Evolutionary conservation across 352 stramenopile species (phyloP), one percentile per base, ranked within the genome.

Genomic region (Vaucheria bursata): DNA sequence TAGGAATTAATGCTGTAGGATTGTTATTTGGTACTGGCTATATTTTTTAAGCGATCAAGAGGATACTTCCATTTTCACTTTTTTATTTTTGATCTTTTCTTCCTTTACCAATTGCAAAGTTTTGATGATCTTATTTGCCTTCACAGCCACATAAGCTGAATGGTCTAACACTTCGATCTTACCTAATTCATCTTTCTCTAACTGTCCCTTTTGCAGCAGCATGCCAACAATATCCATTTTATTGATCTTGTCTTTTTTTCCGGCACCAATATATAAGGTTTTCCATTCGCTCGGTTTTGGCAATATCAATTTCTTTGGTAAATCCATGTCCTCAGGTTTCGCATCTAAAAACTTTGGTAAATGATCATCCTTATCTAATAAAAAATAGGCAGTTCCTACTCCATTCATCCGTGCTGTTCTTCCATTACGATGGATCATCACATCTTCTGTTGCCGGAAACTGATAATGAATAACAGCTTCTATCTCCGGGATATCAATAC

Each of bases 31-130:
- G n/a, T n/a, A n/a, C n/a, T n/a, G n/a, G n/a, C n/a, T n/a, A n/a
- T n/a, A n/a, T n/a, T n/a, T n/a, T n/a, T n/a, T n/a, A n/a, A n/a
- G n/a, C n/a, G 45, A 25, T 59, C 25, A 59, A 18, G 45, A 59
- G 45, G 45, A 18, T 18, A 59, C 25, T 59, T 59, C 45, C 18
- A 59, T 59, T 25, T 59, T 59, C 25, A 59, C 45, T 25, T 59
- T 59, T 59, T 59, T 59, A 59, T 59, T 59, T 25, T 59, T 59
- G 18, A 59, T 59, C 25, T 59, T 59, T 59, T 59, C 45, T 59
- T 18, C 18, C 25, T 59, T 18, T 18, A 59, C 25, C 45, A 59
- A 59, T 25, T 59, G 18, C 18, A 59, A 25, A 18, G 45, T 59
- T 59, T 59, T 18, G 18, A 25, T 25, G 25, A 59, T 59, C 25